Base-by-base conservation (phyloP, 2,329 filamentous ascomycete genomes). In the Fusarium sp. region DNA sequence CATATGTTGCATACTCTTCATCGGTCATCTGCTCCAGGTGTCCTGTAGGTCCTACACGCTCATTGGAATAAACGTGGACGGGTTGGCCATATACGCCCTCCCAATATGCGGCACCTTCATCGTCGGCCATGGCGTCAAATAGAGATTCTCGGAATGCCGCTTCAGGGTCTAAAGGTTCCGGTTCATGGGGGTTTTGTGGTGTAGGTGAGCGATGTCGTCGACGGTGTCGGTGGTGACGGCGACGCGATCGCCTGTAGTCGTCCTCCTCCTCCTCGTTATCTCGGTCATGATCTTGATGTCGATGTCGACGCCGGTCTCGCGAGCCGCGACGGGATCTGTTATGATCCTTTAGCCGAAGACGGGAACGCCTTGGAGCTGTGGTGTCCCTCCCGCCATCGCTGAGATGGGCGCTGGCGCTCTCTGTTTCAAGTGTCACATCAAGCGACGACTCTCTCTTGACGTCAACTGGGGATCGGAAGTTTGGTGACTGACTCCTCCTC, bases 31-130 rank as follows among this genome's bases (percentile, higher is more conserved):
- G 86, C 79, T 97, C 94, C 14, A 97, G 83, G 75, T 90, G 79
- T 67, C 87, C 87, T 75, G 69, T 80, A 73, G 82, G 80, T 63
- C 81, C 83, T 11, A 80, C 77, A 8, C 76, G 69, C 52, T 83
- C 80, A 27, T 87, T 84, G 0, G 88, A 78, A 77, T 97, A 98
- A 9, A 89, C 88, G 80, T 98, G 94, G 52, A 98, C 92, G 1
- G 96, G 95, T 78, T 98, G 95, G 2, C 94, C 94, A 80, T 98
- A 99, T n/a, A 99, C 93, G 18, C 89, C 89, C 79, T 98, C 92
- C 96, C 96, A 99, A 82, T 96, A 99, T 10, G 90, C 88, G 3
- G 96, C 96, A 48, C 95, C 96, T 81, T 99, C 96, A 77, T 98
- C 95, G 80, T 99, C 96, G 40, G 94, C 95, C 80, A 99, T 91